Percentiles rank a stretch among this genome's conserved stretches.
These are phyloP conservation scores for Eleusine indica DNA, from an alignment of 176 grass and related monocot species.

Conservation along the genomic window DNA sequence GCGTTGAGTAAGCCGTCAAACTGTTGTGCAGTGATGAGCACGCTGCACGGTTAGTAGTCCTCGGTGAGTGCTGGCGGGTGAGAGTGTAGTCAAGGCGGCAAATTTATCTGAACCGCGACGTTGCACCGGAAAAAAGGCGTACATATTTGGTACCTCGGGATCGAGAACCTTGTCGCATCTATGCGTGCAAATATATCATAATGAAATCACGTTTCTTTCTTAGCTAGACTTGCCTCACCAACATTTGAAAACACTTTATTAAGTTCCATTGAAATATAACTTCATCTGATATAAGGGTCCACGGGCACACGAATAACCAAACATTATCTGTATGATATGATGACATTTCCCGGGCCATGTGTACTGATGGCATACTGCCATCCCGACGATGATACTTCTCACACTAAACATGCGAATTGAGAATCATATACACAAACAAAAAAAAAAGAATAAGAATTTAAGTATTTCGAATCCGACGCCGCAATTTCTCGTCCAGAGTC, in stretches of 20 bases:
- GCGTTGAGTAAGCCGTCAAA: not conserved
- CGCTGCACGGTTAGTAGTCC: not conserved
- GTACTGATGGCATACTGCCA: too few species aligned
- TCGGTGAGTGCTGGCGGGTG: slow-evolving; percentile 13
- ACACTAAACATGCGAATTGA: not conserved
- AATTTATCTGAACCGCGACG: slow-evolving; percentile 25
- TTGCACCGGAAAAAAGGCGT: slow-evolving; percentile 33
- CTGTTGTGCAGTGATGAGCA: slow-evolving; percentile 18
- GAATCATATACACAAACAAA: not conserved
- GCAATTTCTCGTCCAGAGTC: slow-evolving; percentile 30
- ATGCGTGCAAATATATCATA: not conserved
- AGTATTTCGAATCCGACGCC: slow-evolving; percentile 7
- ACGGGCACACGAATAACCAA: too few species aligned
- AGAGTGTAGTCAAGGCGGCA: slow-evolving; percentile 12
- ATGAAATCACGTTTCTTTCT: not conserved
- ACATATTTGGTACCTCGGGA: slow-evolving; percentile 6
- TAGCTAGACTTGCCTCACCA: too few species aligned
- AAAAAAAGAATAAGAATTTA: not conserved
- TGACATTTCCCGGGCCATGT: too few species aligned
- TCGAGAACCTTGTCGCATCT: not conserved
- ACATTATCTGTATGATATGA: too few species aligned
- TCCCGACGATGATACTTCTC: too few species aligned
- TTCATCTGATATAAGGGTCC: too few species aligned
- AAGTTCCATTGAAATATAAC: too few species aligned
- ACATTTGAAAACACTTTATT: too few species aligned